These are phyloP conservation scores for Globisporangium orthogonon DNA, from an alignment of 352 stramenopile species.

Conservation along the genomic window DNA sequence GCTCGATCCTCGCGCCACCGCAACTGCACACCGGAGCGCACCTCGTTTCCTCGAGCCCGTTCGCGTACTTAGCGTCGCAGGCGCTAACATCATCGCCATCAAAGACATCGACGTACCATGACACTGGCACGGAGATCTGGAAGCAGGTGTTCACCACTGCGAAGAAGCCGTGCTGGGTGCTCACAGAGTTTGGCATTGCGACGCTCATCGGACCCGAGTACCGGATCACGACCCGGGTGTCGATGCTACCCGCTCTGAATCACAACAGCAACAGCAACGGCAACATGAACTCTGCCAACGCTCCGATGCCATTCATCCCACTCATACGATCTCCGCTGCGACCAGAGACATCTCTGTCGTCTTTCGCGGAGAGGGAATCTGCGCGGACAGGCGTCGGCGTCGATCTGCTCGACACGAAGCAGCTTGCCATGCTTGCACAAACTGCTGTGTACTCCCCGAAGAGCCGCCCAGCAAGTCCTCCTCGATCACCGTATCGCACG, in stretches of 20 bases:
- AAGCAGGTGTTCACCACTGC: slow-evolving; percentile 34
- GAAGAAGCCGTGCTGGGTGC: slow-evolving; percentile 61
- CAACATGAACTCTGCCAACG: slow-evolving; percentile 2
- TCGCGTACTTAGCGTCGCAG: slow-evolving; percentile 21
- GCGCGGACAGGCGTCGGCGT: slow-evolving; percentile 39
- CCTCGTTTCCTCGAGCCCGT: slow-evolving; percentile 13
- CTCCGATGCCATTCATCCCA: slow-evolving; percentile 6
- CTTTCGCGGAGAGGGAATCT: slow-evolving; percentile 32
- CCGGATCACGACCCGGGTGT: slow-evolving; percentile 37
- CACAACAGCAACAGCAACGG: background rate
- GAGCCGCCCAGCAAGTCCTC: slow-evolving; percentile 20
- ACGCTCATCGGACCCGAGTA: slow-evolving; percentile 62
- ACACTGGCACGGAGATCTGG: slow-evolving; percentile 25
- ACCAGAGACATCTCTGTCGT: slow-evolving; percentile 28
- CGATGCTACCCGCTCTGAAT: slow-evolving; percentile 24
- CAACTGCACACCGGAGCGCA: slow-evolving; percentile 17
- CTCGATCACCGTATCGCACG: slow-evolving; percentile 19
- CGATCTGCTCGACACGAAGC: slow-evolving; percentile 43
- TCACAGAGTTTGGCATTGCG: slow-evolving; percentile 54
- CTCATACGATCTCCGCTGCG: slow-evolving; percentile 21
- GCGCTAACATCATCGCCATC: slow-evolving; percentile 9
- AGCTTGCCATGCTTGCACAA: slow-evolving; percentile 34
- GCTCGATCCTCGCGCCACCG: slow-evolving; percentile 49
- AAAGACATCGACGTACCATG: slow-evolving; percentile 11
- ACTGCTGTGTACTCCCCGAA: slow-evolving; percentile 28